Base-by-base conservation (phyloP, 495 filamentous ascomycete genomes). In the Trichoderma erinaceum region DNA sequence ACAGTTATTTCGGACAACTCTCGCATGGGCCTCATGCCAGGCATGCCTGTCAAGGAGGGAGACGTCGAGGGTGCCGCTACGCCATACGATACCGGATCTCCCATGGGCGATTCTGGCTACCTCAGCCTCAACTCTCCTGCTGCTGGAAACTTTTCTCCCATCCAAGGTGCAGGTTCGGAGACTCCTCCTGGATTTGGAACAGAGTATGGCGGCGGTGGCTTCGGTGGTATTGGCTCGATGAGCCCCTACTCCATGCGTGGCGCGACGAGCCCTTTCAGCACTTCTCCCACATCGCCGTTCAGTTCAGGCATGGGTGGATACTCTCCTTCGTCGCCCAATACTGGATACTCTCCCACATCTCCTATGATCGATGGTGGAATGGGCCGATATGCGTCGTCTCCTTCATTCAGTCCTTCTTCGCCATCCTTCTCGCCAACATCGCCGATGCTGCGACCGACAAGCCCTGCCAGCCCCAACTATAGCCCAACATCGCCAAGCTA, bases 1-100 rank as follows among this genome's bases (percentile, higher is more conserved):
- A 96, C 93, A 1, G 92, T 97, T 69, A 92, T 96, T 35, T 92
- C 92, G 25, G 91, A 95, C 76, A 94, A 94, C 75, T 90, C 89
- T 15, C 86, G 90, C 70, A 89, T 91, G 80, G 87, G 87, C 70
- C 82, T 93, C 46, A 90, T 92, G 82, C 86, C 88, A 35, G 87
- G 87, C 65, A 88, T 95, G 75, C 85, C 86, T 8, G 82, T 87
- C 61, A 93, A 91, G 78, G 89, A 88, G 67, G 82, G 82, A 35
- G 85, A 88, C 65, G 82, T 88, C 48, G 92, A 93, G 67, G 95
- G 95, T 70, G 90, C 92, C 52, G 90, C 92, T 27, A 99, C 95
- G 23, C 96, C 96, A 8, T 99, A 99, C 76, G 95, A 97, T 72
- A 89, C 87, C 56, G 91, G 89, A 66, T 97, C 95, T 32, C 95